Evolutionary conservation across 2,329 filamentous ascomycete genomes (phyloP), one percentile per base, ranked within the genome.

Genomic region (Colletotrichum sp.): DNA sequence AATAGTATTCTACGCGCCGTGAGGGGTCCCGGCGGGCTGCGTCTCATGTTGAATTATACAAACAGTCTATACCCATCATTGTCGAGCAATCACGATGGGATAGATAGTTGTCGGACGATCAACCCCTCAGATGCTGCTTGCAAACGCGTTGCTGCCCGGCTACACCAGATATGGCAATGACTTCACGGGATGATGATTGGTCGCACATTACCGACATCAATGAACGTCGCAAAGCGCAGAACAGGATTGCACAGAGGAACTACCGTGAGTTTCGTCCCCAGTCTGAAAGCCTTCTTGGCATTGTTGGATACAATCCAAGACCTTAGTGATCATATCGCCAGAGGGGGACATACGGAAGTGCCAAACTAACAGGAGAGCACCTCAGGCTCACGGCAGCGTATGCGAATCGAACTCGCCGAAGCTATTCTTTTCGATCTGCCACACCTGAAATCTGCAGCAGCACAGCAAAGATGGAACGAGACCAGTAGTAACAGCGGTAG

Each of bases 171-270:
- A 36, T 8, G 13, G 34, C 16, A 15, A 69, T 69, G 67, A 21
- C 55, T 69, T 62, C 67, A 12, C 34, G 57, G 7, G 69, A 71
- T 13, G 82, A 84, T 57, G 83, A 84, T 66, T 84, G 83, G 83
- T 84, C 81, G 2, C 82, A 82, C 3, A 78, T 81, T 9, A 82
- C 78, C 4, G 81, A 79, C 69, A 78, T 79, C 3, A 76, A 73
- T 6, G 75, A 81, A 71, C 77, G 69, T 26, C 64, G 70, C 7
- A 76, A 65, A 16, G 62, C 69, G 3, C 73, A 72, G 57, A 76
- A 76, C 6, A 57, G 73, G 5, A 60, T 72, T 5, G 66, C 66
- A 10, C 73, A 76, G 49, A 52, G 73, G 28, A 71, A 71, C 10
- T 76, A 57, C 28, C 69, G 73, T 69, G 26, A 70, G 72, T 70